Conservation (phyloP, 2,329 filamentous ascomycete genomes). For the Fusarium austroafricanum region DNA sequence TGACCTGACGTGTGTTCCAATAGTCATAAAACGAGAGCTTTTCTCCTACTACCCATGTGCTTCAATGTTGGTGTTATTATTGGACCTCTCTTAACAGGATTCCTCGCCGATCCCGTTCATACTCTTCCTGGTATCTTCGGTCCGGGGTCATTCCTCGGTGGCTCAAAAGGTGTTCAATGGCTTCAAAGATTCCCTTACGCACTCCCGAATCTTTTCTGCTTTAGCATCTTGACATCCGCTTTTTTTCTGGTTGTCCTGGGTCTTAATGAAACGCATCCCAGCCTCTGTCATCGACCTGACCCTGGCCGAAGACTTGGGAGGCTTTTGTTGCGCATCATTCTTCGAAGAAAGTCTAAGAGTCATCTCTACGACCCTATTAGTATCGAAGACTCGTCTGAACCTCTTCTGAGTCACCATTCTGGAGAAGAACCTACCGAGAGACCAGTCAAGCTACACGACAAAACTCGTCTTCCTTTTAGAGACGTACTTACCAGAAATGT, state of each 20-base stretch:
- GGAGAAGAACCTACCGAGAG: background rate
- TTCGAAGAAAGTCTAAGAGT: background rate
- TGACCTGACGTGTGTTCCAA: too few species aligned
- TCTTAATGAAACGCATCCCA: constrained; percentile 61
- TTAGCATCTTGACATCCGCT: constrained; percentile 58
- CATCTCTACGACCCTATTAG: background rate
- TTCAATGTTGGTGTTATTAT: constrained; percentile 80
- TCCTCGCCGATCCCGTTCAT: constrained; percentile 72
- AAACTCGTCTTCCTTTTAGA: constrained; percentile 62
- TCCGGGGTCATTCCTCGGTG: constrained; percentile 55
- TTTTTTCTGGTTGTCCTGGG: constrained; percentile 60
- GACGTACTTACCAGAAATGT: constrained; percentile 68
- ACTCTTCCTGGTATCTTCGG: constrained; percentile 68
- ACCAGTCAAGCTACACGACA: constrained; percentile 51
- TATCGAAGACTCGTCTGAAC: background rate
- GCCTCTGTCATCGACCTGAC: background rate
- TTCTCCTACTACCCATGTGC: constrained; percentile 79
- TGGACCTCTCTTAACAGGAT: constrained; percentile 76
- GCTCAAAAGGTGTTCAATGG: background rate
- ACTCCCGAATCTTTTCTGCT: constrained; percentile 65
- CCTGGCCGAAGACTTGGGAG: background rate
- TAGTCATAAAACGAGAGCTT: constrained; percentile 74
- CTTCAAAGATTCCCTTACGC: constrained; percentile 62
- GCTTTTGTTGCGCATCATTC: background rate
- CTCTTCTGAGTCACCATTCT: too few species aligned